Percentiles rank a stretch among this genome's conserved stretches.
These are phyloP conservation scores for Paratinospora sagittata DNA, from an alignment of 164 flowering plant species.

Conservation along the genomic window DNA sequence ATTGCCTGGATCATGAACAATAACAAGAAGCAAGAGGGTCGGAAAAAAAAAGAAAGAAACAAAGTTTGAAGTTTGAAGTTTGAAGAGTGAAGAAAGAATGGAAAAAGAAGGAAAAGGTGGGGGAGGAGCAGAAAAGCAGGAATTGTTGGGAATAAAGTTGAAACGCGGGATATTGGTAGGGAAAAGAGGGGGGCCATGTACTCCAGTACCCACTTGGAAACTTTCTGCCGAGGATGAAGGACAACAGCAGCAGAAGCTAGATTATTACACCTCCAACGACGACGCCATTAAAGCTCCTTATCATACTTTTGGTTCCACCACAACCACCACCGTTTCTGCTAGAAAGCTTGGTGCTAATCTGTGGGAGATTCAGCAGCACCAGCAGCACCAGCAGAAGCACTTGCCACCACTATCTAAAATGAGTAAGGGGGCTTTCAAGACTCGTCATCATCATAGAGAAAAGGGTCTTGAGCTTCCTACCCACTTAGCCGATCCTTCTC, in stretches of 20 bases:
- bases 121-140: constrained; percentile 44
- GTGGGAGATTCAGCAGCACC: too few species aligned
- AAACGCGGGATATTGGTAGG: constrained; percentile 41
- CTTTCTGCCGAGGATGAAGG: too few species aligned
- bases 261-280: too few species aligned
- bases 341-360: constrained; percentile 67
- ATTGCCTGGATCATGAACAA: too few species aligned
- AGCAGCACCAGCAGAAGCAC: too few species aligned
- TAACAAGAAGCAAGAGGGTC: constrained; percentile 6
- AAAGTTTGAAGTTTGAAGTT: not conserved
- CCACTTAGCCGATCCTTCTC: too few species aligned
- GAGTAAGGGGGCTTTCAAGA: constrained; percentile 55
- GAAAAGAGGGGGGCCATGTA: too few species aligned
- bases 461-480: constrained; percentile 28
- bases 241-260: too few species aligned
- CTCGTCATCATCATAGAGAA: constrained; percentile 18
- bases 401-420: too few species aligned
- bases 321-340: constrained; percentile 38
- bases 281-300: constrained; percentile 13
- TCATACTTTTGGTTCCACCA: not conserved
- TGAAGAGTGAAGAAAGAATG: constrained; percentile 18
- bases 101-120: constrained; percentile 31
- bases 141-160: constrained; percentile 50
- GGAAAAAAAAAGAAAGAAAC: constrained; percentile 11
- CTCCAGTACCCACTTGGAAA: too few species aligned